Percentiles rank a stretch among this genome's conserved stretches.
phyloP scores from a whole-genome alignment of 2,329 filamentous ascomycete species.

The Diplodia seriata region DNA sequence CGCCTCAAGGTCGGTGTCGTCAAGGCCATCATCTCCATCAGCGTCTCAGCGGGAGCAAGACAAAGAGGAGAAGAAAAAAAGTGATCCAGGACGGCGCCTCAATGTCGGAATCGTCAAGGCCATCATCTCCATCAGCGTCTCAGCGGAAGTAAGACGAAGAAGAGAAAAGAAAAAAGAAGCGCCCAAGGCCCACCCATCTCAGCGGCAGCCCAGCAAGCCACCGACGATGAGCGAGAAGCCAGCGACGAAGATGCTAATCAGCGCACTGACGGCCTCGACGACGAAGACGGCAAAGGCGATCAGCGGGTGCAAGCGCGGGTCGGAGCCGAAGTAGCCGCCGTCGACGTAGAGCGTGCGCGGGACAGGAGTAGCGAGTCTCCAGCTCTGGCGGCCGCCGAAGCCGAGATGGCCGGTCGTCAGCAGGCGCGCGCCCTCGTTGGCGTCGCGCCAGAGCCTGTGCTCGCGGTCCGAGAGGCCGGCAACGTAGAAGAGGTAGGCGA shows the following conservation, averaged over 20 bases:
- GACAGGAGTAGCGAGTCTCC: background rate
- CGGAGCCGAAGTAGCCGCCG: background rate
- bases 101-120: too few relatives aligned
- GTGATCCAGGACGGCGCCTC: too few relatives aligned
- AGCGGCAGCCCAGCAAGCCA: background rate
- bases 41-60: too few relatives aligned
- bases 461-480: background rate
- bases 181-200: background rate
- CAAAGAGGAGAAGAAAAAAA: too few relatives aligned
- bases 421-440: slow-evolving; percentile 5
- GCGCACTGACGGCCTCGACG: background rate
- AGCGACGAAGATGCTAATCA: too few relatives aligned
- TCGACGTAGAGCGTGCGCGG: background rate
- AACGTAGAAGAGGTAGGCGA: background rate
- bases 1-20: too few relatives aligned
- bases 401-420: background rate
- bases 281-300: background rate
- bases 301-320: background rate
- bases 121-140: too few relatives aligned
- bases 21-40: too few relatives aligned
- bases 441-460: background rate
- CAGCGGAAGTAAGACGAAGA: too few relatives aligned
- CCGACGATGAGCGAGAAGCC: too few relatives aligned
- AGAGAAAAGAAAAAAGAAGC: too few relatives aligned
- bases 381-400: background rate